Base-by-base conservation (phyloP, 2,329 filamentous ascomycete genomes). In the Calonectria multiphialidica region DNA sequence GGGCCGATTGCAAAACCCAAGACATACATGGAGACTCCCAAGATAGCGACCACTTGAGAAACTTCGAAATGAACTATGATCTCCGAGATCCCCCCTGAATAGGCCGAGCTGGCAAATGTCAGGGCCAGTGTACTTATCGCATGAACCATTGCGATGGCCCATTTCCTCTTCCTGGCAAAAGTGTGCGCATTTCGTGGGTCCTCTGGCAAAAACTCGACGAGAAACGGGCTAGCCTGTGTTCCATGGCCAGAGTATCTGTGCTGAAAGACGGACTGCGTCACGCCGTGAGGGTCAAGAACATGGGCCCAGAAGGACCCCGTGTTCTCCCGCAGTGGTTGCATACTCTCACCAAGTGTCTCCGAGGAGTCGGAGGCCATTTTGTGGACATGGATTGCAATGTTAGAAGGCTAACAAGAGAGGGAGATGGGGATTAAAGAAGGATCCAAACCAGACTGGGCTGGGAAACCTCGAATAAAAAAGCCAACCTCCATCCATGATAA, bases 1-100 rank as follows among this genome's bases (percentile, higher is more conserved):
- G 65, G 65, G 8, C 65, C 65, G 13, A 67, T n/a, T 10, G 65
- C 65, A 13, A 67, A 67, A 28, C 65, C 65, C 28, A 67, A 12
- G 21, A 67, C 65, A 42, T 37, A 67, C 2, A 61, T 5, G n/a
- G 65, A 67, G 10, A 67, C 42, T 5, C 65, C 65, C n/a, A 67
- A 28, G 13, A 35, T 67, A 15, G 50, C 65, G 6, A 67, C 53
- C 33, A 61, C 65, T 9, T 28, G 28, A 3, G 65, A 67, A 5
- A 35, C 40, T 8, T 61, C n/a, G 25, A 67, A 67, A 15, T 45
- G 8, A 15, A 37, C 18, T 16, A 67, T 37, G 3, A 67, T 61
- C 15, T 67, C 50, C 5, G 13, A 5, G 10, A 67, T 40, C 9
- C 65, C 65, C 7, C 65, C 65, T 16, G 65, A 67, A 28, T 67